Conservation (phyloP, 345 rosid genomes). For the Hibiscus syriacus region DNA sequence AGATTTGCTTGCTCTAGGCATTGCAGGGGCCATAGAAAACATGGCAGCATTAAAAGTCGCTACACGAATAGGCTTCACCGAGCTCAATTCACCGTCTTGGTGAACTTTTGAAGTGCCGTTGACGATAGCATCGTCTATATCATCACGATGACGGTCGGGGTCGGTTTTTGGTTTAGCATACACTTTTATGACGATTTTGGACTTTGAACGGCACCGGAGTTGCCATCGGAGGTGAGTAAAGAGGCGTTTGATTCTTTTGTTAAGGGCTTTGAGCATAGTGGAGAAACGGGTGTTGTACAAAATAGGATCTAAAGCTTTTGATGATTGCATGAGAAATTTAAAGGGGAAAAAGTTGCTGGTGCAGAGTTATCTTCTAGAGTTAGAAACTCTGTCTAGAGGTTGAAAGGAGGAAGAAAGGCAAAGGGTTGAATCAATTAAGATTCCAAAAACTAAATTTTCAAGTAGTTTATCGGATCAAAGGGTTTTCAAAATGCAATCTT, state of each 20-base stretch:
- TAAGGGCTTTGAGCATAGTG: slow-evolving; percentile 46
- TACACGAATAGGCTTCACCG: slow-evolving; percentile 45
- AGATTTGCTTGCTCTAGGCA: slow-evolving; percentile 34
- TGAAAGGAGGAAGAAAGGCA: too few relatives aligned
- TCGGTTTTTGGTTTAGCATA: slow-evolving; percentile 29
- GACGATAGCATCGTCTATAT: background rate
- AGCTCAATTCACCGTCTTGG: slow-evolving; percentile 27
- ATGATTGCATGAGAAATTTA: slow-evolving; percentile 15
- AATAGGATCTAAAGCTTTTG: slow-evolving; percentile 11
- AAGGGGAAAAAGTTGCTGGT: background rate
- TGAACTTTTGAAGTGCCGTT: slow-evolving; percentile 36
- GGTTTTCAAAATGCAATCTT: background rate
- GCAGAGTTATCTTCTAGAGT: slow-evolving; percentile 15
- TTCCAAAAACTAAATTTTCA: background rate
- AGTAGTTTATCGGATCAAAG: background rate
- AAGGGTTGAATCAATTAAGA: slow-evolving; percentile 11
- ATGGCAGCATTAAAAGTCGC: slow-evolving; percentile 86
- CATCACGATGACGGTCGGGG: slow-evolving; percentile 5
- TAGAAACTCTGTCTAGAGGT: slow-evolving; percentile 3
- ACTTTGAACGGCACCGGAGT: slow-evolving; percentile 37
- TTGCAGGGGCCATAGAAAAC: slow-evolving; percentile 93
- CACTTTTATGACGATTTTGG: slow-evolving; percentile 40
- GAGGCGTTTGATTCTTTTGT: slow-evolving; percentile 40
- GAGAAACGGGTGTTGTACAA: slow-evolving; percentile 10
- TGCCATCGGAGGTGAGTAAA: slow-evolving; percentile 62